A percentile compares a stretch with the other conserved stretches of the same genome.
phyloP scores from a whole-genome alignment of 169 alveolate species.

The Eimeria mitis region DNA sequence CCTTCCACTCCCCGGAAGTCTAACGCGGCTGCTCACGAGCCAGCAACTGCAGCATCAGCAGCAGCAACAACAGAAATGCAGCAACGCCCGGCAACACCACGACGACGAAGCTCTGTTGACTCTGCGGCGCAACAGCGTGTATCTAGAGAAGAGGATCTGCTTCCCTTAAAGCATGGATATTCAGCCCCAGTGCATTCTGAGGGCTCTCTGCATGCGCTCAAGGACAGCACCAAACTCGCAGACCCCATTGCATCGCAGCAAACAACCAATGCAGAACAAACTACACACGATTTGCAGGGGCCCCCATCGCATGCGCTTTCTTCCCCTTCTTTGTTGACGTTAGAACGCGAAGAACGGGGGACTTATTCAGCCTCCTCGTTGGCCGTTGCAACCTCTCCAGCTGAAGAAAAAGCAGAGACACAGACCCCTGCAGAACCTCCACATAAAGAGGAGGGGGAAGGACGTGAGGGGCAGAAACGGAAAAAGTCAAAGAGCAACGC shows the following conservation, averaged over 20 bases:
- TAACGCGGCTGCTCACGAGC: background rate
- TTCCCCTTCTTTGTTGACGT: slow-evolving; percentile 16
- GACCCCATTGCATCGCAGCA: background rate
- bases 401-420: background rate
- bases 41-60: background rate
- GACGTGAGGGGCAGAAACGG: background rate
- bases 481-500: background rate
- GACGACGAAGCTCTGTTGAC: background rate
- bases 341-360: background rate
- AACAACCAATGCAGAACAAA: slow-evolving; percentile 4
- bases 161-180: slow-evolving; percentile 6
- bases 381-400: background rate
- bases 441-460: background rate
- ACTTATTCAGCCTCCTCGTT: background rate
- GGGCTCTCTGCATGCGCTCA: background rate
- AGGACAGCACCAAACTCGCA: background rate
- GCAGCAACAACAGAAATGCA: background rate
- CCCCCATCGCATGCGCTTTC: slow-evolving; percentile 42
- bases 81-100: background rate
- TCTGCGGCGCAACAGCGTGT: background rate
- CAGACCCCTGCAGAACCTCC: background rate
- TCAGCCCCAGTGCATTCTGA: slow-evolving; percentile 18
- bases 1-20: slow-evolving; percentile 39
- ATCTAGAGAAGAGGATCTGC: background rate
- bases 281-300: background rate